phyloP scores from a whole-genome alignment of 495 filamentous ascomycete genomes.

The Aspergillus carlsbadensis region DNA sequence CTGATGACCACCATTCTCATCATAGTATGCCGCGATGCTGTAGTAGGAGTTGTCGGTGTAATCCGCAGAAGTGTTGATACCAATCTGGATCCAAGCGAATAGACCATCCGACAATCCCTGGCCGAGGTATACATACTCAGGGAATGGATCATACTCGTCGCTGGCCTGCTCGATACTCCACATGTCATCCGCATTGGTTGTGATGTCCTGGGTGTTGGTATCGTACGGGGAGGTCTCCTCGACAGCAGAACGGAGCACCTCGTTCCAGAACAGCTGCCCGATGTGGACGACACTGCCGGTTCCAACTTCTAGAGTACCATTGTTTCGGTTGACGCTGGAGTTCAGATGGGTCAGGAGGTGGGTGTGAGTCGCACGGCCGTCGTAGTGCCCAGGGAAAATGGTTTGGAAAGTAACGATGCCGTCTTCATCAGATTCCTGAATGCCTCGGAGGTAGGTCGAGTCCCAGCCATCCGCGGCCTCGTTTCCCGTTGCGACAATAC shows the following conservation, averaged over 20 bases:
- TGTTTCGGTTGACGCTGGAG: slow-evolving; percentile 46
- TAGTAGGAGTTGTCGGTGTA: slow-evolving; percentile 42
- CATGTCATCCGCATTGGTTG: slow-evolving; percentile 46
- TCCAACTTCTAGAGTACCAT: slow-evolving; percentile 42
- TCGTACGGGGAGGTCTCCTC: slow-evolving; percentile 55
- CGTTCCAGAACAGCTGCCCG: slow-evolving; percentile 62
- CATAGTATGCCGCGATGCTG: slow-evolving; percentile 36
- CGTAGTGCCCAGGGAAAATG: slow-evolving; percentile 61
- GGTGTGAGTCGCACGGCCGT: slow-evolving; percentile 57
- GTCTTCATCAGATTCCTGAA: slow-evolving; percentile 52
- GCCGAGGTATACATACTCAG: slow-evolving; percentile 48
- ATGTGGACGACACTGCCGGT: slow-evolving; percentile 37
- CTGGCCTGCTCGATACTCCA: slow-evolving; percentile 33
- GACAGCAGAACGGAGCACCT: slow-evolving; percentile 54
- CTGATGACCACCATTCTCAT: slow-evolving; percentile 33
- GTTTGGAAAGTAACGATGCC: slow-evolving; percentile 58
- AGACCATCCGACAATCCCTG: slow-evolving; percentile 47
- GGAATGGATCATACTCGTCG: slow-evolving; percentile 35
- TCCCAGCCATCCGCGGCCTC: slow-evolving; percentile 37
- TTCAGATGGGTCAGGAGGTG: slow-evolving; percentile 53
- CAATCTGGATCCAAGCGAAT: slow-evolving; percentile 59
- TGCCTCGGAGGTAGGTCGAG: slow-evolving; percentile 53
- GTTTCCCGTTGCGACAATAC: slow-evolving; percentile 34
- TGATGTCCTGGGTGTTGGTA: slow-evolving; percentile 52
- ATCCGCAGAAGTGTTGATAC: slow-evolving; percentile 51